Base-by-base conservation (phyloP, 139 green algal genomes). In the Chlorokybus atmophyticus region DNA sequence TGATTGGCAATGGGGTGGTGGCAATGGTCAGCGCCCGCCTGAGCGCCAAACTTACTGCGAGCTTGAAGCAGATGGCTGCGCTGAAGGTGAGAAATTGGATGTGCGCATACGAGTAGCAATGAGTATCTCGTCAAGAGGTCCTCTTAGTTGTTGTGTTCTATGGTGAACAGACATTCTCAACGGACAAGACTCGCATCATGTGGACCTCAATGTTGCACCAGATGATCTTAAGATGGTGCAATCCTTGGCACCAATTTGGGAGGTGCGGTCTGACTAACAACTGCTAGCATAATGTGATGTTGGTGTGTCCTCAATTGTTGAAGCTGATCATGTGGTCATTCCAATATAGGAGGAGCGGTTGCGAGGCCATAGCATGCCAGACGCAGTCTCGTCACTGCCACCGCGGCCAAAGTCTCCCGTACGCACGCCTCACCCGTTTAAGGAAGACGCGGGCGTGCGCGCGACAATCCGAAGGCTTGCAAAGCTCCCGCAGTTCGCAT, bases 81-180 rank as follows among this genome's bases (percentile, higher is more conserved):
- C 63, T 17, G 29, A 64, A 59, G 48, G 60, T 71, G 31, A 17
- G 32, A 19, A 56, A 30, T 25, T 52, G n/a, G 4, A 53, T 67
- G 21, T 55, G 10, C 10, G 10, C 24, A 55, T 17, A 27, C 48
- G 25, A 41, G 10, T 40, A 10, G 24, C 10, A 17, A 17, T 53
- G 19, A 53, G 44, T 53, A 21, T 21, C 44, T 21, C 44, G 44
- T 28, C 44, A 53, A 14, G 44, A 28, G 44, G 44, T 40, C 7
- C 19, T 38, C 14, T 50, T 41, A 26, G 7, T 64, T 25, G 3
- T n/a, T 8, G 48, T 27, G 7, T 49, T 28, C 6, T 17, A 53
- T 84, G 93, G 65, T 79, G 70, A 83, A 40, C 62, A 70, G 74
- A 90, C 70, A 83, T 96, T 19, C 42, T 88, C 25, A 96, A 96